Evolutionary conservation across 139 green algal species (phyloP).

Genomic region (Gonium pectorale): DNA sequence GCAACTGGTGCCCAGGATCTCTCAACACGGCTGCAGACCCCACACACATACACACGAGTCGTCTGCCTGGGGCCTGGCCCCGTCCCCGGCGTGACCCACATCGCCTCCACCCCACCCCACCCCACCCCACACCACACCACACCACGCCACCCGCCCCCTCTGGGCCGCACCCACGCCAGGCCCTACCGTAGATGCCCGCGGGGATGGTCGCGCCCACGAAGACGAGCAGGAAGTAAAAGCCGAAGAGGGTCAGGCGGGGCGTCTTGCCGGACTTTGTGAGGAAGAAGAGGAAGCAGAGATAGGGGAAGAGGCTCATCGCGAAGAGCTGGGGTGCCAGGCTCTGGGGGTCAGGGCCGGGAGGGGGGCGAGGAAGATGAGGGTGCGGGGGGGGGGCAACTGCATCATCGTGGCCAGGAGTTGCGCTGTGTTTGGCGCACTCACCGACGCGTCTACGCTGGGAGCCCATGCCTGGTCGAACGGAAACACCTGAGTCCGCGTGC

Average conservation of each 20-base stretch:
- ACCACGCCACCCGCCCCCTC: no score
- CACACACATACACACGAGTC: no score
- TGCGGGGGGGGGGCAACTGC: no score
- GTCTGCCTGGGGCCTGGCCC: no score
- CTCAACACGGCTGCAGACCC: no score
- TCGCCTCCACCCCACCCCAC: no score
- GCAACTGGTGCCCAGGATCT: no score
- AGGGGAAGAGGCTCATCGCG: conserved; percentile 89
- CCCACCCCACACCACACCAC: no score
- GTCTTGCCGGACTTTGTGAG: conserved; percentile 81
- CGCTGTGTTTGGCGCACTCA: no score
- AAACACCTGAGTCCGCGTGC: conserved; percentile 36
- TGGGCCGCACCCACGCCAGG: no score
- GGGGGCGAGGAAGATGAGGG: not conserved
- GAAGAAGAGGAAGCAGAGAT: conserved; percentile 94
- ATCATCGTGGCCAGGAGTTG: no score
- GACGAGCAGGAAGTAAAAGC: conserved; percentile 97
- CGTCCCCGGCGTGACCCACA: no score
- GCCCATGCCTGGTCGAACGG: conserved; percentile 55
- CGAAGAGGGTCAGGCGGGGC: conserved; percentile 77
- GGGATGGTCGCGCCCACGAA: conserved; percentile 97
- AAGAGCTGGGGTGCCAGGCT: conserved; percentile 87
- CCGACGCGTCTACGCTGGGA: conserved; percentile 16
- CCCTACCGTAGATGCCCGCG: conserved; percentile 91
- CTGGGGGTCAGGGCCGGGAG: conserved; percentile 33